Evolutionary conservation across 768 basidiomycete species (phyloP), one percentile per base, ranked within the genome.

Genomic region (Gymnopilus junonius): DNA sequence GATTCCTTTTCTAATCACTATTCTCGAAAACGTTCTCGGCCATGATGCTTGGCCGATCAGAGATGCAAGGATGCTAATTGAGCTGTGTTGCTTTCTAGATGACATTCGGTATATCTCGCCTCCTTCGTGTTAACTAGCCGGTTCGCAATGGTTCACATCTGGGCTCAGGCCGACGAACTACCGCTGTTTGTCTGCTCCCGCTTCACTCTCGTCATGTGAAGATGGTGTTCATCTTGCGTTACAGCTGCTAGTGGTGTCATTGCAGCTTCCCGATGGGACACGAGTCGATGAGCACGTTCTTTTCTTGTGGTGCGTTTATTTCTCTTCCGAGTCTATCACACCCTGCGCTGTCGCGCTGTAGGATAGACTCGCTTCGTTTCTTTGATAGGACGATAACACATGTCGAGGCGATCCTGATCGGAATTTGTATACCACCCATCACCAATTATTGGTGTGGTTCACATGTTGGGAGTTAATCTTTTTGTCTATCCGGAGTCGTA

Each of bases 1-100:
- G 83, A 86, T 63, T 55, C 70, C 77, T 59, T 27, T 61, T 31
- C 23, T 25, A 4, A 23, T 55, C 8, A 11, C 48, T 32, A 29
- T 51, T 51, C 29, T 17, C n/a, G 45, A 32, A 51, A 51, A 51
- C 15, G 48, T 61, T 54, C 23, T 20, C 37, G 29, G 35, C 35
- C 32, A 48, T 51, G n/a, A 34, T 21, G 25, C 29, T 62, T 57
- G 25, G 43, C 60, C 46, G 37, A 48, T 57, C 46, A 51, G n/a
- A 45, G 42, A n/a, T 51, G 5, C 29, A 29, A n/a, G n/a, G 48
- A 51, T 51, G 34, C 45, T 55, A 54, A 58, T 17, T 40, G 34
- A 29, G 31, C 27, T 25, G 6, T 50, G 6, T 57, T 15, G 20
- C 51, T 35, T 43, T 62, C 29, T 61, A 54, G 42, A 55, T 39